A percentile compares a stretch with the other conserved stretches of the same genome.
Conservation (phyloP, 805 yeast species). For the Dipodascus albidus region DNA sequence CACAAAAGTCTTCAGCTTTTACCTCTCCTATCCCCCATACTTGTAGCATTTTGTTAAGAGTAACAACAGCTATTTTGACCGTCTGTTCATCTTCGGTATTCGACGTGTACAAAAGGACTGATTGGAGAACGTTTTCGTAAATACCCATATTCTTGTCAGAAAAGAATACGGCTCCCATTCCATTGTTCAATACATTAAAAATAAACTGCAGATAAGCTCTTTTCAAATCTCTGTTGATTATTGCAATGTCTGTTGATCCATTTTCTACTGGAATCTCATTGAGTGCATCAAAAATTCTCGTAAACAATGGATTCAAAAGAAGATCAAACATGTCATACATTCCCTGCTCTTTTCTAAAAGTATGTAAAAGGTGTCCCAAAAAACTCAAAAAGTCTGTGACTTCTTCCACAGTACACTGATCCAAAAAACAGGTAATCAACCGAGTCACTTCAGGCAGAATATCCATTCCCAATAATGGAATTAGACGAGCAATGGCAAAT, state of each 20-base stretch:
- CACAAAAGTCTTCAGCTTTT: slow-evolving; percentile 30
- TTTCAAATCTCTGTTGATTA: slow-evolving; percentile 57
- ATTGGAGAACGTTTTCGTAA: slow-evolving; percentile 49
- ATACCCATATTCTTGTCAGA: slow-evolving; percentile 52
- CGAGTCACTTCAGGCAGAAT: slow-evolving; percentile 50
- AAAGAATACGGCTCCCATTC: slow-evolving; percentile 65
- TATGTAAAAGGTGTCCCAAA: slow-evolving; percentile 78
- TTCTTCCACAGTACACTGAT: slow-evolving; percentile 52
- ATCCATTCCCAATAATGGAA: slow-evolving; percentile 52
- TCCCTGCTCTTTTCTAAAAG: slow-evolving; percentile 51
- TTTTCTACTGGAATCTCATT: slow-evolving; percentile 29
- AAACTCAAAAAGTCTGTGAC: slow-evolving; percentile 74
- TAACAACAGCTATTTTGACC: slow-evolving; percentile 58
- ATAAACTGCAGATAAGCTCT: slow-evolving; percentile 60
- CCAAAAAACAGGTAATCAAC: slow-evolving; percentile 55
- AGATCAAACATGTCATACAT: slow-evolving; percentile 67
- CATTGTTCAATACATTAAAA: slow-evolving; percentile 61
- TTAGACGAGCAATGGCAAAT: slow-evolving; percentile 77
- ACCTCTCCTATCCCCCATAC: slow-evolving; percentile 61
- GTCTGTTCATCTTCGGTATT: slow-evolving; percentile 51
- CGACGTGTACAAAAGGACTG: slow-evolving; percentile 53
- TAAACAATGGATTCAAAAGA: slow-evolving; percentile 61
- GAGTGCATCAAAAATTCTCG: slow-evolving; percentile 46
- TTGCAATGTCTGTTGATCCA: slow-evolving; percentile 45
- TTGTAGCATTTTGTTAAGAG: slow-evolving; percentile 49